A percentile compares a stretch with the other conserved stretches of the same genome.
These are phyloP conservation scores for Prunus fruticosa DNA, from an alignment of 306 rosid species.

Conservation along the genomic window DNA sequence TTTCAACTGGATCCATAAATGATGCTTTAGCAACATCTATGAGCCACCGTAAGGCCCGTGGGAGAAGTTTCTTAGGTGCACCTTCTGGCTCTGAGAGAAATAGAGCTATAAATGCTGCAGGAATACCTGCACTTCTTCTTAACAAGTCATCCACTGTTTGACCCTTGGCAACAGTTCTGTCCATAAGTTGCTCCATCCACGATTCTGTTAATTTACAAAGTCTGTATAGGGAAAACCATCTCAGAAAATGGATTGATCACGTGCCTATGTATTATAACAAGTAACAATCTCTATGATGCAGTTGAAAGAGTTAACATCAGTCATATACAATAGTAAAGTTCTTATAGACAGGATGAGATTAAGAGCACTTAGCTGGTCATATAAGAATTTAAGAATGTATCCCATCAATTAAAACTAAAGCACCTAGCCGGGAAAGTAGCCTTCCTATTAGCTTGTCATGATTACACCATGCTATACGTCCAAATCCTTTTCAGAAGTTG, in stretches of 20 bases:
- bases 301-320: neutral
- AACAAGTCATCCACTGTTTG: constrained; percentile 87
- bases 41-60: constrained; percentile 84
- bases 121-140: constrained; percentile 99
- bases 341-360: neutral
- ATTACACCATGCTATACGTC: too few species aligned
- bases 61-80: constrained; percentile 93
- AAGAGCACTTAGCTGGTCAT: neutral
- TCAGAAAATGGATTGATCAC: constrained; percentile 3
- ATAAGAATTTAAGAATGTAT: neutral
- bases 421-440: neutral
- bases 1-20: constrained; percentile 47
- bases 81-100: constrained; percentile 99
- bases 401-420: neutral
- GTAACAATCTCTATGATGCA: neutral
- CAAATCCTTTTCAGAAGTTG: too few species aligned
- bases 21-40: constrained; percentile 75
- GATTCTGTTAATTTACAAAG: constrained; percentile 84
- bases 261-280: neutral
- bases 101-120: constrained; percentile 88
- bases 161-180: constrained; percentile 80
- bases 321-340: neutral
- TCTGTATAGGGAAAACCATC: constrained; percentile 41
- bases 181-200: constrained; percentile 98
- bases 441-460: too few species aligned